A percentile compares a stretch with the other conserved stretches of the same genome.
Evolutionary conservation across 352 stramenopile species (phyloP).

Genomic region (Globisporangium paroecandrum): DNA sequence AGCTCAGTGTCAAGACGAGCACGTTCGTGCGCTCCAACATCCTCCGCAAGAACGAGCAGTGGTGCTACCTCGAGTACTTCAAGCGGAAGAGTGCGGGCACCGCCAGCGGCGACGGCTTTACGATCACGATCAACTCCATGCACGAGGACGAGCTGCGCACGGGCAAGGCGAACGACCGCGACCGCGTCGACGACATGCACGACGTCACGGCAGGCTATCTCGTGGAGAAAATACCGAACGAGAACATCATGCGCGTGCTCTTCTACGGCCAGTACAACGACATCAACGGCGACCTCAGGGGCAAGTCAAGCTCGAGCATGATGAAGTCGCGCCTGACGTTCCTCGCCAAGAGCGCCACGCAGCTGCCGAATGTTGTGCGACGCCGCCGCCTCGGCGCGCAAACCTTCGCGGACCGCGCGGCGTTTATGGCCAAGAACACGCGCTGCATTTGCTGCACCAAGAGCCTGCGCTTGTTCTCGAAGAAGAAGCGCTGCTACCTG

Average conservation of each 20-base stretch:
- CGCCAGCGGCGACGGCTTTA: slow-evolving; percentile 19
- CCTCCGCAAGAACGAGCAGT: slow-evolving; percentile 16
- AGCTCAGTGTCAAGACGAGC: slow-evolving; percentile 20
- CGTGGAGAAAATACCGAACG: slow-evolving; percentile 29
- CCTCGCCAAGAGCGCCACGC: slow-evolving; percentile 30
- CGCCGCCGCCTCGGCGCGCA: slow-evolving; percentile 56
- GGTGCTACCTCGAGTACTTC: slow-evolving; percentile 21
- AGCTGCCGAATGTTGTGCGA: slow-evolving; percentile 45
- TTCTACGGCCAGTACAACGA: slow-evolving; percentile 32
- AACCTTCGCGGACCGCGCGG: slow-evolving; percentile 39
- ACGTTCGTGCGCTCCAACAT: slow-evolving; percentile 16
- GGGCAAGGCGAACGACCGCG: slow-evolving; percentile 24
- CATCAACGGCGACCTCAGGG: slow-evolving; percentile 12
- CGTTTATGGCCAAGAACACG: slow-evolving; percentile 44
- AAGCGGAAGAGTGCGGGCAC: slow-evolving; percentile 7
- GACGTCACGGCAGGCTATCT: slow-evolving; percentile 32
- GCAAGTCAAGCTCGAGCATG: slow-evolving; percentile 11
- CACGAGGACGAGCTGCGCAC: slow-evolving; percentile 30
- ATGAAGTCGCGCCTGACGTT: slow-evolving; percentile 32
- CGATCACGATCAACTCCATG: slow-evolving; percentile 31
- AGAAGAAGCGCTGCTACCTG: slow-evolving; percentile 37
- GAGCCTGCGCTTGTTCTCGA: slow-evolving; percentile 29
- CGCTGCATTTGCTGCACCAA: slow-evolving; percentile 59
- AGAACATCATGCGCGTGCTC: slow-evolving; percentile 35
- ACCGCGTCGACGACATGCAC: slow-evolving; percentile 35